phyloP scores from a whole-genome alignment of 305 asterid species.

The Lippia alba region DNA sequence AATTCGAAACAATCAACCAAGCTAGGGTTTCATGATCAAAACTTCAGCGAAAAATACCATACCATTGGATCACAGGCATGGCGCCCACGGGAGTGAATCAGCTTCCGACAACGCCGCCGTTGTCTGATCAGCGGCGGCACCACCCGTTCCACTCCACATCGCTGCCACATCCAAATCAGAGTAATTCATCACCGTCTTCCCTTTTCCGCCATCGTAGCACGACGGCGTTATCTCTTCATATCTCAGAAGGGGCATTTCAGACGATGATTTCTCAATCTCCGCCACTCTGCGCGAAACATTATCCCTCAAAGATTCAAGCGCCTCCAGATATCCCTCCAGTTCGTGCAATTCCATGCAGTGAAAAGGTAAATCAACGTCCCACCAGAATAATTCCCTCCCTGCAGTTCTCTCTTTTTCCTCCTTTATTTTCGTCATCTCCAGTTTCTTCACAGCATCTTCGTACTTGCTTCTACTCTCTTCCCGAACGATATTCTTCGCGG shows the following conservation, averaged over 20 bases:
- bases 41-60: no score
- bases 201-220: background rate
- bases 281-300: constrained; percentile 21
- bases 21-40: no score
- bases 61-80: no score
- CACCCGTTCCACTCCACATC: no score
- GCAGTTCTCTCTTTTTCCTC: background rate
- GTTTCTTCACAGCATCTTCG: constrained; percentile 4
- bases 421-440: constrained; percentile 31
- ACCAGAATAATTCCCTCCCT: constrained; percentile 23
- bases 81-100: no score
- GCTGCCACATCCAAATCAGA: no score
- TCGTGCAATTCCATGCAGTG: constrained; percentile 40
- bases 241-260: background rate
- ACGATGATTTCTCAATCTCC: background rate
- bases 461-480: background rate
- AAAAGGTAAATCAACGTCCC: constrained; percentile 14
- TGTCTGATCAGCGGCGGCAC: no score
- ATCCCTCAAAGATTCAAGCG: constrained; percentile 16
- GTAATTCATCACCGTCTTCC: no score
- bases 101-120: no score
- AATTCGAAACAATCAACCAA: no score
- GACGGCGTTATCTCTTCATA: background rate
- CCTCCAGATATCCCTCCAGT: constrained; percentile 34
- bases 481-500: background rate